phyloP scores from a whole-genome alignment of 306 rosid species.

The Vigna radiata region DNA sequence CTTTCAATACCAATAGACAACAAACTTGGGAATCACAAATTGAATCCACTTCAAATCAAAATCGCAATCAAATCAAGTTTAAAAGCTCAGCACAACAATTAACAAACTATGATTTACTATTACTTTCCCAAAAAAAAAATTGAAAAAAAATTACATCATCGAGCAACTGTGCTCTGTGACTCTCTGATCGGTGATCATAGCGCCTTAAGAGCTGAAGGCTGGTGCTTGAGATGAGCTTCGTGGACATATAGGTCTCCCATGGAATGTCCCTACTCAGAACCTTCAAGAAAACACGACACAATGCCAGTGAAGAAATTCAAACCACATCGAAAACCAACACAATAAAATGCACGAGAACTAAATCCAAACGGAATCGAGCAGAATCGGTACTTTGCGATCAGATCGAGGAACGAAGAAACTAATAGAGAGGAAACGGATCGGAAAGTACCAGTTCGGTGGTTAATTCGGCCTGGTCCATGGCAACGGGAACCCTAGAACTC shows the following conservation, averaged over 20 bases:
- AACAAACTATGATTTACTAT: background rate
- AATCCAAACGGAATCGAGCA: background rate
- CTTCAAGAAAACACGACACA: conserved; percentile 50
- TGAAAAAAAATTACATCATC: conserved; percentile 67
- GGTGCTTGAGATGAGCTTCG: conserved; percentile 90
- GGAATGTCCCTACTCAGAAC: conserved; percentile 93
- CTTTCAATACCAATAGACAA: conserved; percentile 35
- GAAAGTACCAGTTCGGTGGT: conserved; percentile 81
- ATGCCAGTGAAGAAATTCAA: conserved; percentile 15
- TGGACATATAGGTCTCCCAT: conserved; percentile 97
- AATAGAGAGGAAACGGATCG: conserved; percentile 36
- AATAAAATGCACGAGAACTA: conserved; percentile 5
- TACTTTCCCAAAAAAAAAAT: background rate
- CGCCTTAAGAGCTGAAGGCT: conserved; percentile 95
- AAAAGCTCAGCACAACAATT: background rate
- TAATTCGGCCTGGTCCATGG: conserved; percentile 83
- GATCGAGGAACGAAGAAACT: conserved; percentile 34
- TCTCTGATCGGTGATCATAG: conserved; percentile 82
- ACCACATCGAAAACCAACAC: conserved; percentile 12
- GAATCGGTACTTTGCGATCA: conserved; percentile 40
- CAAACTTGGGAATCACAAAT: conserved; percentile 21
- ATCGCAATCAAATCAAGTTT: background rate
- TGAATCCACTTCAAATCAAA: conserved; percentile 19
- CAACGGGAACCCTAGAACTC: conserved; percentile 43
- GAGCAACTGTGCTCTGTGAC: conserved; percentile 84